These are phyloP conservation scores for Entomortierella parvispora DNA, from an alignment of 192 early-diverging fungal genomes.

Conservation along the genomic window DNA sequence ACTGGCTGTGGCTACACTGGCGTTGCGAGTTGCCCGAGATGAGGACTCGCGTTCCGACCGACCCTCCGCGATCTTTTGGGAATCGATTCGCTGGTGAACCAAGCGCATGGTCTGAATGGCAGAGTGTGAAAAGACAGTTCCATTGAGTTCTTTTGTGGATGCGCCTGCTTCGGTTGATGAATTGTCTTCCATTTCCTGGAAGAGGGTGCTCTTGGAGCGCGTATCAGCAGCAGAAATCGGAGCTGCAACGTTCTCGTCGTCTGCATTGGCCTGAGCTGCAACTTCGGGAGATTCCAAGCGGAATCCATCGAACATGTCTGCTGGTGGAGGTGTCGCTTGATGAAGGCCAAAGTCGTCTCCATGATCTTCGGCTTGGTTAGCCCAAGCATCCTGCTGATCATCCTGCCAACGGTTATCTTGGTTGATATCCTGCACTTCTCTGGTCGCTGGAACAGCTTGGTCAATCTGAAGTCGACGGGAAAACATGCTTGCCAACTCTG, in stretches of 20 bases:
- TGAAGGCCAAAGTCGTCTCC: slow-evolving; percentile 11
- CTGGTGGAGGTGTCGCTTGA: slow-evolving; percentile 23
- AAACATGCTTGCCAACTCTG: slow-evolving; percentile 50
- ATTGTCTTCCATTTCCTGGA: slow-evolving; percentile 25
- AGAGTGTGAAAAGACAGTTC: slow-evolving; percentile 64
- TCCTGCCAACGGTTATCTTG: slow-evolving; percentile 54
- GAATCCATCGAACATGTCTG: slow-evolving; percentile 29
- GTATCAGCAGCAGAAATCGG: not conserved
- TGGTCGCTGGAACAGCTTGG: not conserved
- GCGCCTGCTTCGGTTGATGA: not conserved
- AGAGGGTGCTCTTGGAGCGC: slow-evolving; percentile 13
- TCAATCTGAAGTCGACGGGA: slow-evolving; percentile 47
- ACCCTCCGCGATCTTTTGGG: slow-evolving; percentile 36
- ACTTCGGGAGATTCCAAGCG: slow-evolving; percentile 54
- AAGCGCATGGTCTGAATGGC: slow-evolving; percentile 73
- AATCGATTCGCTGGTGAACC: slow-evolving; percentile 58
- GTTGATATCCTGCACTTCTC: slow-evolving; percentile 21
- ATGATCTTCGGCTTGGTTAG: slow-evolving; percentile 25
- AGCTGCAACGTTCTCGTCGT: not conserved
- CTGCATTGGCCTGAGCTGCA: slow-evolving; percentile 27
- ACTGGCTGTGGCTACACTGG: slow-evolving; percentile 32
- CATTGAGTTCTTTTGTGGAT: slow-evolving; percentile 33
- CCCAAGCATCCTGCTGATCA: slow-evolving; percentile 49
- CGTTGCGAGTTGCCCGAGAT: slow-evolving; percentile 29
- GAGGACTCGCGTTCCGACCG: not conserved